Percentiles rank a stretch among this genome's conserved stretches.
Evolutionary conservation across 495 filamentous ascomycete species (phyloP).

Genomic region (Immersiella caudata): DNA sequence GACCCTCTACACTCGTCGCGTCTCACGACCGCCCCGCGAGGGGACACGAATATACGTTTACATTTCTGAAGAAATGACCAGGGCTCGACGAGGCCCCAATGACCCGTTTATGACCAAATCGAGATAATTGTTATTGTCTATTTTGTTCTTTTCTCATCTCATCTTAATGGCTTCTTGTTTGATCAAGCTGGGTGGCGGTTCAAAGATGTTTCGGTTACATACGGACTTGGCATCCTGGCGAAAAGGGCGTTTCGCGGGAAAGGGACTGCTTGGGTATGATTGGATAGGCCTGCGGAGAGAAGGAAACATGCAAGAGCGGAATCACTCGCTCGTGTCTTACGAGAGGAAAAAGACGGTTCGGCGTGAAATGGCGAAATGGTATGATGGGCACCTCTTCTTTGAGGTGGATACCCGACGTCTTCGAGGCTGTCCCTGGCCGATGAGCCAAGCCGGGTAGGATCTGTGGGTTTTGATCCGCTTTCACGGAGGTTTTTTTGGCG

Average conservation of each 20-base stretch:
- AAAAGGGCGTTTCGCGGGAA: background rate
- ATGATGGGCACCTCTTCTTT: background rate
- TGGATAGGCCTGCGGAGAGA: background rate
- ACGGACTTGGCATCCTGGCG: conserved; percentile 1
- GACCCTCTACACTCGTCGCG: conserved; percentile 9
- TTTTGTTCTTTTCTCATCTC: conserved; percentile 11
- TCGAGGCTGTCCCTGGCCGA: background rate
- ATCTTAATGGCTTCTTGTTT: background rate
- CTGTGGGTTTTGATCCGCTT: background rate
- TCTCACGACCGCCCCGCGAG: conserved; percentile 8
- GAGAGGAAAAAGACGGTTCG: background rate
- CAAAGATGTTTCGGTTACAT: conserved; percentile 8
- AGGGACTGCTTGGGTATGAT: background rate
- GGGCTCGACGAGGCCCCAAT: background rate
- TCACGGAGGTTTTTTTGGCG: background rate
- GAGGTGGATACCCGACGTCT: background rate
- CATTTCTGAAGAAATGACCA: background rate
- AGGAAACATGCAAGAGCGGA: background rate
- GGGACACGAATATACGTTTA: conserved; percentile 5
- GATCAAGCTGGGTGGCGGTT: conserved; percentile 2
- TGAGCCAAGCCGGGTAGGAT: background rate
- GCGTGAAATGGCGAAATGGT: background rate
- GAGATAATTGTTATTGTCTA: conserved; percentile 27
- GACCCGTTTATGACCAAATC: conserved; percentile 22
- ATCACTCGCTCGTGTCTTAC: background rate